Evolutionary conservation across 1,139 yeast genomes (phyloP), one percentile per base, ranked within the genome.

Genomic region (Yamadazyma atmosphaerica): DNA sequence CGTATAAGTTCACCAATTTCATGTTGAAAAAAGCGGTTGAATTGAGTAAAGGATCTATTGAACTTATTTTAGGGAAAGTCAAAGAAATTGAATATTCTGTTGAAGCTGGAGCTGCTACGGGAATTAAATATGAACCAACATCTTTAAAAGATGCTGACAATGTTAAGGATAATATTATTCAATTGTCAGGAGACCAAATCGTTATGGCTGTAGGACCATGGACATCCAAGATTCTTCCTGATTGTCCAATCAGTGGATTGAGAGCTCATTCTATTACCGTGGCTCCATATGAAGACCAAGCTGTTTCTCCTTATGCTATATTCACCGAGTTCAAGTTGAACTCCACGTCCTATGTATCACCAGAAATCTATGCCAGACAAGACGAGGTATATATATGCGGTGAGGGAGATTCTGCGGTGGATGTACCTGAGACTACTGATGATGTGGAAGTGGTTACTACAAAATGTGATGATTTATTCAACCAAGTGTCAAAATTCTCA

Each of bases 311-410:
- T 2, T 89, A 83, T 61, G 98, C 98, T 3, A 82, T 92, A 33
- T 94, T 92, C 65, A 88, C 98, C 8, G 98, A 92, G 60, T 73
- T 90, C 51, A 83, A 83, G 55, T 70, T 86, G 14, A 79, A 78
- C 15, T 73, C 79, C 17, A 73, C 73, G 39, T 74, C 80, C 37
- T 86, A 83, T 60, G 84, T 84, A 29, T 81, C 92, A 1, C 98
- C 98, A 1, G 98, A 92, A 60, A 82, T 92, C 43, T 92, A 92
- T 60, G 96, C 98, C 8, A 79, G 98, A 56, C 83, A 82, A 55
- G 97, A 92, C 62, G 98, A 92, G 61, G 95, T 92, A 24, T 92
- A 90, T 54, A 94, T 92, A 1, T 92, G 98, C 65, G 98, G 98
- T 35, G 98, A 92, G 62, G 96, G 97, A 32, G 97, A 90, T 56